Percentiles rank a stretch among this genome's conserved stretches.
Evolutionary conservation across 2,329 filamentous ascomycete species (phyloP).

Genomic region (Hypoxylon rubiginosum): DNA sequence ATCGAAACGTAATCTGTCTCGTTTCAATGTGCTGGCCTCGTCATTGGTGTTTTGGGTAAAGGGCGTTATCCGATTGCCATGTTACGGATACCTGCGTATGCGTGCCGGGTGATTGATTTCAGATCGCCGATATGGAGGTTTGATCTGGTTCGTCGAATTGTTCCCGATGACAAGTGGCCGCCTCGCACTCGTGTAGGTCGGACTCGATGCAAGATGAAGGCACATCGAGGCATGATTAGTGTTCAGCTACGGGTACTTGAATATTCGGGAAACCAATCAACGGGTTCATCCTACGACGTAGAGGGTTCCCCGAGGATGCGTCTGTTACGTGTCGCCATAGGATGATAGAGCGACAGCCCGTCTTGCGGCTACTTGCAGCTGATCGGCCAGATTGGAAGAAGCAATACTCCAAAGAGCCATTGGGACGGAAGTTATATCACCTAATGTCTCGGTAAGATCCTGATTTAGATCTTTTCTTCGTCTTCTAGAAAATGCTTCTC

Average conservation of each 20-base stretch:
- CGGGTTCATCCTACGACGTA: not conserved
- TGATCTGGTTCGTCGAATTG: constrained; percentile 17
- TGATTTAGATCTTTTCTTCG: constrained; percentile 6
- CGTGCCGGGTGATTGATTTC: constrained; percentile 17
- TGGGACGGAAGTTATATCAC: constrained; percentile 2
- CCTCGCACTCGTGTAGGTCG: constrained; percentile 9
- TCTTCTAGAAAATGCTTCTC: not conserved
- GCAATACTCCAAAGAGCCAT: constrained; percentile 6
- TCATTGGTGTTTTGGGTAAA: constrained; percentile 4
- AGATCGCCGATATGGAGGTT: constrained; percentile 17
- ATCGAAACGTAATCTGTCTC: not conserved
- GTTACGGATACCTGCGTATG: constrained; percentile 24
- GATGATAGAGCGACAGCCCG: constrained; percentile 19
- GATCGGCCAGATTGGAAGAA: constrained; percentile 27
- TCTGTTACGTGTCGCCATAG: constrained; percentile 32
- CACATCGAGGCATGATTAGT: constrained; percentile 20
- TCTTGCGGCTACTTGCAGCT: constrained; percentile 36
- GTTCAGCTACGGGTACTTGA: constrained; percentile 9
- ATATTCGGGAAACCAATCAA: constrained; percentile 9
- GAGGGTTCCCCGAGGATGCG: constrained; percentile 8
- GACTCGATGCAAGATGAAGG: constrained; percentile 36
- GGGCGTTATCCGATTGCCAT: constrained; percentile 19
- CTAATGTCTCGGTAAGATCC: constrained; percentile 16
- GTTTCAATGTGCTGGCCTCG: not conserved
- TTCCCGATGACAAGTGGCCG: constrained; percentile 24